A percentile compares a stretch with the other conserved stretches of the same genome.
phyloP scores from a whole-genome alignment of 2,329 filamentous ascomycete genomes.

The Fusarium oligoseptatum region DNA sequence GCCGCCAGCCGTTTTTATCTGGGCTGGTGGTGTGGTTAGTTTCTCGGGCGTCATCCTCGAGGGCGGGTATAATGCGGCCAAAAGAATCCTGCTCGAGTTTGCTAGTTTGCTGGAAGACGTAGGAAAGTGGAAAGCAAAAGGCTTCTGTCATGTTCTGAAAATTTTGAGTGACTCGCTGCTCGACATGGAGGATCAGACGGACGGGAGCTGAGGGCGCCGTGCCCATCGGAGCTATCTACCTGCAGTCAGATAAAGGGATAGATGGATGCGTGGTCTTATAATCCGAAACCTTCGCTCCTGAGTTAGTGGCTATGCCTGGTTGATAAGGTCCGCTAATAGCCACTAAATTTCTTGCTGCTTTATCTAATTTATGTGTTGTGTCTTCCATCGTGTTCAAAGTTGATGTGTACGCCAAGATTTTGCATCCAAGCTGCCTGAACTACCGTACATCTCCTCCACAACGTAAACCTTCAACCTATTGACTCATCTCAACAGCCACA shows the following conservation, averaged over 20 bases:
- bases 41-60: neutral
- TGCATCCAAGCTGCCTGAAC: too few relatives aligned
- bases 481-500: too few relatives aligned
- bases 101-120: neutral
- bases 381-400: too few relatives aligned
- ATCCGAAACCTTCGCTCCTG: neutral
- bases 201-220: neutral
- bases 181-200: neutral
- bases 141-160: neutral
- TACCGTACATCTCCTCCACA: too few relatives aligned
- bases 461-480: too few relatives aligned
- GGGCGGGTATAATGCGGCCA: neutral
- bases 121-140: neutral
- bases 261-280: too few relatives aligned
- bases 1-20: neutral
- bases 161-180: neutral
- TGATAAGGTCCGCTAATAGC: too few relatives aligned
- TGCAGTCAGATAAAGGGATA: neutral
- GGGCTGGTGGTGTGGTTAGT: neutral
- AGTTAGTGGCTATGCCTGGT: too few relatives aligned
- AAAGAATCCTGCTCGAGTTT: neutral
- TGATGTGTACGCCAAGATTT: too few relatives aligned
- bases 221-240: neutral
- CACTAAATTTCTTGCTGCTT: neutral
- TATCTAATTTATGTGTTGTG: neutral